Conservation (phyloP, 169 alveolate genomes). For the Plasmodium sp. region DNA sequence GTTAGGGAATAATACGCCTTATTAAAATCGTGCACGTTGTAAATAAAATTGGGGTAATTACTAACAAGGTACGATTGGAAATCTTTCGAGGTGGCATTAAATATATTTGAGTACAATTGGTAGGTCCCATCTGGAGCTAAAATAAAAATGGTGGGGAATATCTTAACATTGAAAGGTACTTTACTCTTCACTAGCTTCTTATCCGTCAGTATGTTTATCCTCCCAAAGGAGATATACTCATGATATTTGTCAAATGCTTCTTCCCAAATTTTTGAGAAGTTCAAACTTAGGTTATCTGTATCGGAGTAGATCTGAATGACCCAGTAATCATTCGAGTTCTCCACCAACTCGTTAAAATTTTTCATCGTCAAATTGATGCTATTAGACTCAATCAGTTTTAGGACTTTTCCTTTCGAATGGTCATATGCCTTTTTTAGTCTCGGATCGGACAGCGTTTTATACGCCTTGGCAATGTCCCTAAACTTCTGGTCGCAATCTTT, state of each 20-base stretch:
- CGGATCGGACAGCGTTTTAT: conserved; percentile 89
- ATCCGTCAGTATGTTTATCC: conserved; percentile 76
- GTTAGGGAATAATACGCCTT: background rate
- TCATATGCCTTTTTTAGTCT: conserved; percentile 90
- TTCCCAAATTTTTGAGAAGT: conserved; percentile 81
- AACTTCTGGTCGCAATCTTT: conserved; percentile 86
- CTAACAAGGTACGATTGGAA: conserved; percentile 66
- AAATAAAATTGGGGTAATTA: conserved; percentile 64
- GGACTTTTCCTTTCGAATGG: conserved; percentile 76
- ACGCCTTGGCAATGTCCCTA: conserved; percentile 89
- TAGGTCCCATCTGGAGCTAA: conserved; percentile 76
- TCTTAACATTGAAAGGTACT: conserved; percentile 78
- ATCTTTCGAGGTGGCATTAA: conserved; percentile 74
- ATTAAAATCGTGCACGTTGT: background rate
- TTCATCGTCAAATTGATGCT: conserved; percentile 71
- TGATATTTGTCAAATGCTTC: conserved; percentile 78
- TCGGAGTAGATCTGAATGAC: conserved; percentile 80
- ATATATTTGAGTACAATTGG: conserved; percentile 76
- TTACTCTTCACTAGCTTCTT: conserved; percentile 69
- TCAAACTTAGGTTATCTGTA: conserved; percentile 77
- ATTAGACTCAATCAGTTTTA: conserved; percentile 78
- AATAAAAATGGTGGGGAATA: conserved; percentile 78
- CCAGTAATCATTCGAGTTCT: conserved; percentile 76
- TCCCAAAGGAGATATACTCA: conserved; percentile 76
- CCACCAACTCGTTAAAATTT: conserved; percentile 72